These are phyloP conservation scores for Pilatotrama ljubarskyi DNA, from an alignment of 768 basidiomycete species.

Conservation along the genomic window DNA sequence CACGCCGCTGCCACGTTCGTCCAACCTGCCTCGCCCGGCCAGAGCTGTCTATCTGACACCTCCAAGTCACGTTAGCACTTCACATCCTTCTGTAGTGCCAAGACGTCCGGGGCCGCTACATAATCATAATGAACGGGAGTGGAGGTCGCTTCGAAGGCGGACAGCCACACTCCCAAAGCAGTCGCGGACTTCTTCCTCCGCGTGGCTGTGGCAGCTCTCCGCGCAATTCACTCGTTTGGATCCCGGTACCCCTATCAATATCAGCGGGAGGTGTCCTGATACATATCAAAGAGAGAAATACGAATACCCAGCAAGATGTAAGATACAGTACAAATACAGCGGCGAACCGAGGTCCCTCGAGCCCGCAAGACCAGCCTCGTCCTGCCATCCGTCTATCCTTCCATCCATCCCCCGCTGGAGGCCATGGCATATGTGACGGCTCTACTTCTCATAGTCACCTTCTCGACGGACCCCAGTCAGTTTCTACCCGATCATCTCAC, in stretches of 20 bases:
- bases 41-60: neutral
- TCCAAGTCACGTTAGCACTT: neutral
- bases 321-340: conserved; percentile 10
- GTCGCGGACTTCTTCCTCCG: neutral
- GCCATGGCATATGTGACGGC: neutral
- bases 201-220: neutral
- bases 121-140: neutral
- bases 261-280: too few relatives aligned
- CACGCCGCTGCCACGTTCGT: conserved; percentile 1
- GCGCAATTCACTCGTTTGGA: too few relatives aligned
- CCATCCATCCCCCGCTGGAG: neutral
- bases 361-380: neutral
- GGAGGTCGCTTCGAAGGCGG: conserved; percentile 1
- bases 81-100: neutral
- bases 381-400: neutral
- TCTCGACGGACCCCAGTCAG: neutral
- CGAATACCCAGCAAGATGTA: conserved; percentile 4
- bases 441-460: neutral
- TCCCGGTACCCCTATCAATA: too few relatives aligned
- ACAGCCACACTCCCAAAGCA: conserved; percentile 1
- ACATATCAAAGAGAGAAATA: neutral
- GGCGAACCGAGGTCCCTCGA: neutral
- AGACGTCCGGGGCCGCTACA: neutral
- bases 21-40: neutral
- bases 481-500: conserved; percentile 34